Base-by-base conservation (phyloP, 2,329 filamentous ascomycete species). In the Hortaea werneckii region DNA sequence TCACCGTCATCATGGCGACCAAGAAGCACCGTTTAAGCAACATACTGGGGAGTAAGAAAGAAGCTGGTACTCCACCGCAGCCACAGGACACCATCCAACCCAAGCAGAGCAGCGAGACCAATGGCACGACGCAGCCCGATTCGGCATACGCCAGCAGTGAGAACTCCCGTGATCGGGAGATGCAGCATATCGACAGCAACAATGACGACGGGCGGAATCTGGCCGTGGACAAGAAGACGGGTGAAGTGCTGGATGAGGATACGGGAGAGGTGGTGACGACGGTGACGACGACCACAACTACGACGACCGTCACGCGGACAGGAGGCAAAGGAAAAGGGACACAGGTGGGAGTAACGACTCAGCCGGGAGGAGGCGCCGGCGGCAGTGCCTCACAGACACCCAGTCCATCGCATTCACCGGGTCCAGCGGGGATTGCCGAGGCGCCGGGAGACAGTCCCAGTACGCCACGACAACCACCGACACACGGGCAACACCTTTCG, bases 161-260 rank as follows among this genome's bases (percentile, higher is more conserved):
- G 3, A 32, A 37, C 26, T 43, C 41, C 27, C 29, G 55, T 11
- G 44, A 57, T 0, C 50, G 57, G 40, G 57, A 61, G 35, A 50
- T 50, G 30, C 57, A 56, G 4, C 56, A 57, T 12, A 50, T 60
- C 12, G 48, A 53, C 29, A 54, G 54, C 20, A 55, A 51, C 20
- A 47, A 52, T 29, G 57, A 59, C 29, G 32, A 35, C n/a, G 32
- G 32, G n/a, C 51, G 58, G 13, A 57, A 55, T 29, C 47, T 61
- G 13, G 57, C 56, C 3, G 30, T 58, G 37, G 58, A 61, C 40
- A 51, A 50, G 37, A 44, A 42, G 6, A 61, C 56, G 6, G 58
- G 58, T 34, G 53, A 59, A 37, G 58, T 61, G 9, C 42, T 57
- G 7, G 58, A 61, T 29, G 52, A 60, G 20, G 54, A 58, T 28